Conservation (phyloP, 495 filamentous ascomycete species). For the Penicillium silybi region DNA sequence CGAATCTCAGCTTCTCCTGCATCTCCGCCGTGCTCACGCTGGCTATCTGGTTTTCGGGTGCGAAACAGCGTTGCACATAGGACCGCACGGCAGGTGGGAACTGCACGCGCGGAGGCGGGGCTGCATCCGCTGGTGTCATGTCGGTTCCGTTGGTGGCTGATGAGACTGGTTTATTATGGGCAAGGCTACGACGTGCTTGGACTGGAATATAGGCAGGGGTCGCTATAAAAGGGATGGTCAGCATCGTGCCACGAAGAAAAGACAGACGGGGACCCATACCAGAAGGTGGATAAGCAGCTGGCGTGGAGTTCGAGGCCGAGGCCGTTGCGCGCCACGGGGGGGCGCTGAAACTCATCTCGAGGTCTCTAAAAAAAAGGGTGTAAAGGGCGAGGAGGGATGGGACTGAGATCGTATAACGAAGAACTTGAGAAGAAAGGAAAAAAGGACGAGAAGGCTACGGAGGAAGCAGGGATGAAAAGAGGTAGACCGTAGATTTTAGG, state of each 20-base stretch:
- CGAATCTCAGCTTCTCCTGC: conserved; percentile 76
- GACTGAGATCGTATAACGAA: conserved; percentile 14
- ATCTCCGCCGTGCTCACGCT: conserved; percentile 65
- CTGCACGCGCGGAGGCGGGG: conserved; percentile 48
- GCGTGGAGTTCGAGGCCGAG: conserved; percentile 27
- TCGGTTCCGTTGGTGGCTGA: conserved; percentile 25
- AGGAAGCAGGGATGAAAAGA: conserved; percentile 1
- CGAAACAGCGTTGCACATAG: conserved; percentile 84
- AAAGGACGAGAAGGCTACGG: conserved; percentile 18
- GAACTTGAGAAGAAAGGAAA: conserved; percentile 13
- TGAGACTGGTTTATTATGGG: conserved; percentile 18
- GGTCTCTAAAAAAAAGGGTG: conserved; percentile 9
- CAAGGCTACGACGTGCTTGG: conserved; percentile 47
- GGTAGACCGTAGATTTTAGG: not conserved
- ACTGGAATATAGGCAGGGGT: conserved; percentile 50
- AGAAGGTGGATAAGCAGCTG: conserved; percentile 24
- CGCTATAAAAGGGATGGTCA: conserved; percentile 19
- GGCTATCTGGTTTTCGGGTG: conserved; percentile 60
- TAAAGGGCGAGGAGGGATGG: conserved; percentile 8
- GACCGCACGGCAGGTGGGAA: conserved; percentile 72
- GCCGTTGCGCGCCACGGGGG: conserved; percentile 42
- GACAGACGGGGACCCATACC: conserved; percentile 21
- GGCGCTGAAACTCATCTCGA: conserved; percentile 38
- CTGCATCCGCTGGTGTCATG: conserved; percentile 16
- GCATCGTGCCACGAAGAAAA: not conserved